A percentile compares a stretch with the other conserved stretches of the same genome.
phyloP scores from a whole-genome alignment of 73 alveolate species.

The Stentor coeruleus region DNA sequence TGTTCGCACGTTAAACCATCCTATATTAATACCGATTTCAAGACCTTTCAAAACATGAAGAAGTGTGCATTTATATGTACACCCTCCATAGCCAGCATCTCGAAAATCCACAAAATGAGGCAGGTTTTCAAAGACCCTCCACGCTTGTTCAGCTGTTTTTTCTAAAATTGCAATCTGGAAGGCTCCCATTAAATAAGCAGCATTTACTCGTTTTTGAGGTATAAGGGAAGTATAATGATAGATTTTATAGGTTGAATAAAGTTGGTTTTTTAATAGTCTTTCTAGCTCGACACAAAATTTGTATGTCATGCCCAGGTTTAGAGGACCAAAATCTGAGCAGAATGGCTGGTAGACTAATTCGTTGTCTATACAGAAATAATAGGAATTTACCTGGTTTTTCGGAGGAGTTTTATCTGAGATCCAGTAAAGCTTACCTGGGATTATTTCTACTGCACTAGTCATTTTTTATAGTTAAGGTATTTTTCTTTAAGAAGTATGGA shows the following conservation, averaged over 20 bases:
- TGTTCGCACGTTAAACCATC: constrained; percentile 68
- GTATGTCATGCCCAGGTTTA: constrained; percentile 68
- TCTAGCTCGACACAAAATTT: constrained; percentile 70
- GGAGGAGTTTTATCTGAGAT: constrained; percentile 82
- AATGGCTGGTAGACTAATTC: constrained; percentile 83
- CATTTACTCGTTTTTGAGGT: constrained; percentile 74
- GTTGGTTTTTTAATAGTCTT: constrained; percentile 43
- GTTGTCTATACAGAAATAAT: constrained; percentile 88
- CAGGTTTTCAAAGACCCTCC: constrained; percentile 50
- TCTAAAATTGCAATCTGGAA: constrained; percentile 68
- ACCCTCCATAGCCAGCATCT: constrained; percentile 89
- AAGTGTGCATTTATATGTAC: constrained; percentile 82
- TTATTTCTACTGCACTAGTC: constrained; percentile 44
- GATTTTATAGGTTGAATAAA: constrained; percentile 45
- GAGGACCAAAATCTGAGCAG: constrained; percentile 80
- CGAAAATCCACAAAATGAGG: constrained; percentile 72
- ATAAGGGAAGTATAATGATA: constrained; percentile 68
- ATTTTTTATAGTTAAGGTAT: too few species aligned
- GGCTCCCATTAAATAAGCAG: constrained; percentile 88
- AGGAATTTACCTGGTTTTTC: constrained; percentile 72
- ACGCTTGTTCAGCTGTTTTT: constrained; percentile 87
- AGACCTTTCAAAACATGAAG: constrained; percentile 78
- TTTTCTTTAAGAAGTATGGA: not conserved
- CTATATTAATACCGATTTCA: constrained; percentile 60
- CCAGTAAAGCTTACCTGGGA: constrained; percentile 73